Percentiles rank a stretch among this genome's conserved stretches.
Conservation (phyloP, 805 yeast species). For the Candida vartiovaarae region DNA sequence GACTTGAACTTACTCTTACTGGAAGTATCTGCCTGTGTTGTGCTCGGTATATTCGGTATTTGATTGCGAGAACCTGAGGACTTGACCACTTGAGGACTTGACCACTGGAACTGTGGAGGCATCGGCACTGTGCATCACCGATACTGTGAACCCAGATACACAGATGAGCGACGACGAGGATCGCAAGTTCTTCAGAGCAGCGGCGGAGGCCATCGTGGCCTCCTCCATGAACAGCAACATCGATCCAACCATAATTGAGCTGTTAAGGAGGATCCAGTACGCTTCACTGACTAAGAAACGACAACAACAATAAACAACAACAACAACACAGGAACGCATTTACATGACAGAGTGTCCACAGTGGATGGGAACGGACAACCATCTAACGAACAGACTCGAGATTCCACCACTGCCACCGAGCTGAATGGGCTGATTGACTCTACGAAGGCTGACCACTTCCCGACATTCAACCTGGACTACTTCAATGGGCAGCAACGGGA, state of each 20-base stretch:
- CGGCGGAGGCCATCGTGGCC: constrained; percentile 55
- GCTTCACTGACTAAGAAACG: constrained; percentile 23
- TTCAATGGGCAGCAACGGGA: constrained; percentile 14
- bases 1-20: neutral
- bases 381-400: no score
- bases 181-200: constrained; percentile 46
- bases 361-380: no score
- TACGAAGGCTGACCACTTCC: constrained; percentile 14
- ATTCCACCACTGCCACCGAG: neutral
- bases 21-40: neutral
- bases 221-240: constrained; percentile 40
- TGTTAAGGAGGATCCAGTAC: constrained; percentile 53
- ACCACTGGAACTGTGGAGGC: no score
- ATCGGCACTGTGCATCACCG: neutral
- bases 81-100: no score
- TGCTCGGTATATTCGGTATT: neutral
- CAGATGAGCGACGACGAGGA: constrained; percentile 35
- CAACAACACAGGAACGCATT: no score
- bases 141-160: neutral
- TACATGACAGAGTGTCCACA: no score
- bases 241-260: constrained; percentile 57
- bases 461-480: constrained; percentile 23
- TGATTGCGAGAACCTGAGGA: no score
- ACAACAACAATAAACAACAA: neutral
- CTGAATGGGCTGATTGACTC: constrained; percentile 9